Base-by-base conservation (phyloP, 345 rosid genomes). In the Raphanus sativus region DNA sequence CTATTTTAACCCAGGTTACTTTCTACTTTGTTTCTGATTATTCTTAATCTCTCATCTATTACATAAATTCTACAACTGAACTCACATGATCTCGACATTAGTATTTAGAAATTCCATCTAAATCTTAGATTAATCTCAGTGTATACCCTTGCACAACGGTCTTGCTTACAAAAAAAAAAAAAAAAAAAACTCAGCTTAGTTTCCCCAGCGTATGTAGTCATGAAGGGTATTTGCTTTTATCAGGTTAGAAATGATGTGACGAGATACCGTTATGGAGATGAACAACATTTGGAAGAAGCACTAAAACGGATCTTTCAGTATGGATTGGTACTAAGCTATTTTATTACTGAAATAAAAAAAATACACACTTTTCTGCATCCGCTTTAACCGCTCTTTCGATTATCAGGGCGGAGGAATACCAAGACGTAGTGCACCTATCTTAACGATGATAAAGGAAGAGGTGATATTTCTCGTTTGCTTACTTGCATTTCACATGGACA, bases 251-350 rank as follows among this genome's bases (percentile, higher is more conserved):
- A 40, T 86, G 97, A 94, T 88, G 98, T 92, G 67, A 92, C 79
- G 21, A 85, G 98, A 86, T 94, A 78, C 62, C 91, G 97, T 12
- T 94, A 94, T 71, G 97, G 98, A 75, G 98, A 94, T 65, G 98
- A 94, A 82, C 98, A 94, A 75, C 98, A 90, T 83, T 83, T 92
- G 87, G 98, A 92, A 7, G 98, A 94, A 80, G 98, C 98, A 28
- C 79, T 92, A 64, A 89, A 90, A 78, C 87, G 97, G 42, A 92
- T 92, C 72, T 94, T 94, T 82, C 97, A 90, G 81, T 92, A 87
- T 82, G 97, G 97, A 71, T 86, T 73, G 95, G 98, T 94, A 38
- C 45, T 38, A 85, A 82, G 87, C 71, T 60, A 54, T 55, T 58
- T 61, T 16, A 11, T 8, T 55, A 38, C 45, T 38, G 45, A 38